Base-by-base conservation (phyloP, 805 yeast species). In the Candida broadrunensis region DNA sequence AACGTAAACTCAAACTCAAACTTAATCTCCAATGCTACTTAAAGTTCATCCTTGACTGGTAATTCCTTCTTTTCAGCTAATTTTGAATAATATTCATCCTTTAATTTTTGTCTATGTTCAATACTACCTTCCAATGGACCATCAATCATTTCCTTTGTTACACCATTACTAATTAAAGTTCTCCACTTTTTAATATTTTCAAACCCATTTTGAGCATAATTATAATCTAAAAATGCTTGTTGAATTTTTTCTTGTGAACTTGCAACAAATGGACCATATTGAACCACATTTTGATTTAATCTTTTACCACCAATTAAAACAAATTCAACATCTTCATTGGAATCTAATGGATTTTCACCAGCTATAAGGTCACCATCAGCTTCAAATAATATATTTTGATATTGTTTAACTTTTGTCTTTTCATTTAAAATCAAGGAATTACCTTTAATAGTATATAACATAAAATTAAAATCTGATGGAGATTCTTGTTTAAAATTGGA, bases 261-360 rank as follows among this genome's bases (percentile, higher is more conserved):
- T 46, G 86, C 91, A 15, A 89, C 97, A 56, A 89, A 90, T 12
- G 97, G 97, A 14, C 97, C 97, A 57, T 88, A 83, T 57, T 89
- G 96, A 24, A 87, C 85, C 41, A 85, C 72, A 14, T 80, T 77
- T 66, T 88, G 96, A 50, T 86, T 76, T 42, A 87, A 66, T 16
- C 77, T 75, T 57, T 85, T 63, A 42, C 96, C 96, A 24, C 88
- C 93, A 46, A 88, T 69, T n/a, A 88, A 48, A 4, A 84, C 81
- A 54, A 88, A 81, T 49, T 83, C 80, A 2, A 88, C 65, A 25
- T 65, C 69, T 27, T 68, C 65, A 17, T 61, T 73, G 17, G 68
- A 73, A 7, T 69, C 73, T 13, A 47, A 39, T 2, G 52, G 47
- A 41, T 56, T 55, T 15, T 61, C 60, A 33, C 88, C 90, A 27